These are phyloP conservation scores for Penicillium janthinellum DNA, from an alignment of 2,329 filamentous ascomycete species.

Conservation along the genomic window DNA sequence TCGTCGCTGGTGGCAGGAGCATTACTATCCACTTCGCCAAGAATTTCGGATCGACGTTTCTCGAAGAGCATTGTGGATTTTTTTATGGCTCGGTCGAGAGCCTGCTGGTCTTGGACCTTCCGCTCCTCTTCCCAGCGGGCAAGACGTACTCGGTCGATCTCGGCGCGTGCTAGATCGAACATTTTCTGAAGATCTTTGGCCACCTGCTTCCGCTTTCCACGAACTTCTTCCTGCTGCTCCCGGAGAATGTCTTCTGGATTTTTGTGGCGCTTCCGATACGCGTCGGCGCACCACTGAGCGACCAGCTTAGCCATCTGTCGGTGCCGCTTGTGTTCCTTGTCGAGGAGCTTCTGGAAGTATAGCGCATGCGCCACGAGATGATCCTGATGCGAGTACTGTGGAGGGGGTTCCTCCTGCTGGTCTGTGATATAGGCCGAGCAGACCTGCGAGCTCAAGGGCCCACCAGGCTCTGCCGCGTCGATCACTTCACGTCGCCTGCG, in stretches of 20 bases:
- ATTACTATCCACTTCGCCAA: slow-evolving; percentile 65
- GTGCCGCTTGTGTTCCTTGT: slow-evolving; percentile 77
- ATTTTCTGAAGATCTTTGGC: slow-evolving; percentile 64
- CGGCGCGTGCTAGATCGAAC: slow-evolving; percentile 60
- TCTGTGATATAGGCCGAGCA: slow-evolving; percentile 76
- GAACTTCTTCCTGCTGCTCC: slow-evolving; percentile 70
- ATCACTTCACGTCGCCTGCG: slow-evolving; percentile 69
- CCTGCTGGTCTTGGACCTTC: slow-evolving; percentile 54
- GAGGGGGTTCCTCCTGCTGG: slow-evolving; percentile 69
- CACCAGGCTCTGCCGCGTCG: slow-evolving; percentile 72
- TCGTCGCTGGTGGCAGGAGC: slow-evolving; percentile 67
- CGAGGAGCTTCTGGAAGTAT: slow-evolving; percentile 78
- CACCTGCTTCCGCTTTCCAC: slow-evolving; percentile 71
- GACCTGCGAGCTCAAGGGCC: slow-evolving; percentile 68
- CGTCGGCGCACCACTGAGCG: slow-evolving; percentile 58
- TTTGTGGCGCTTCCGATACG: slow-evolving; percentile 46
- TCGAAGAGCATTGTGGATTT: slow-evolving; percentile 54
- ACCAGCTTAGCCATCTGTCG: slow-evolving; percentile 74
- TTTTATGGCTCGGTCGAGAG: slow-evolving; percentile 55
- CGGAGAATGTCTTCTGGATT: slow-evolving; percentile 73
- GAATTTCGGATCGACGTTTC: slow-evolving; percentile 46
- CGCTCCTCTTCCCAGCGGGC: slow-evolving; percentile 62
- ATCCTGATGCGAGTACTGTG: slow-evolving; percentile 84
- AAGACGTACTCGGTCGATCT: slow-evolving; percentile 59
- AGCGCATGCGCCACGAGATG: slow-evolving; percentile 78